A percentile compares a stretch with the other conserved stretches of the same genome.
Conservation (phyloP, 2,329 filamentous ascomycete species). For the Exophiala mesophila region DNA sequence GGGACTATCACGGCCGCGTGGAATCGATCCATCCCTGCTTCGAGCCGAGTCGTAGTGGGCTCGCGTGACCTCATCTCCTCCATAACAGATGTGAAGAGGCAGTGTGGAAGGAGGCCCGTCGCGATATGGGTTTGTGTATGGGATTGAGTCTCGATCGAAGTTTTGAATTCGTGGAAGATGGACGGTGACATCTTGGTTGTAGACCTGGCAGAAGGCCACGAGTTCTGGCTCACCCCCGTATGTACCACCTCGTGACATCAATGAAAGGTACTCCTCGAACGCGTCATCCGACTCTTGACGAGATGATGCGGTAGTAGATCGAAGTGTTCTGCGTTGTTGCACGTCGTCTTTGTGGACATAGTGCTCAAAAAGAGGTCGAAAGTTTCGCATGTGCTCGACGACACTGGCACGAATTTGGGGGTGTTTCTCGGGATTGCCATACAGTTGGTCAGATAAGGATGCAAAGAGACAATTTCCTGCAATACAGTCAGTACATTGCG, state of each 20-base stretch:
- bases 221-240: slow-evolving; percentile 67
- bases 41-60: slow-evolving; percentile 28
- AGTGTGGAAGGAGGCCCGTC: slow-evolving; percentile 5
- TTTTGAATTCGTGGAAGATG: slow-evolving; percentile 25
- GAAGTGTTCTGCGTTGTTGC: slow-evolving; percentile 25
- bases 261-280: slow-evolving; percentile 53
- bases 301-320: slow-evolving; percentile 40
- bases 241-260: slow-evolving; percentile 56
- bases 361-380: slow-evolving; percentile 59
- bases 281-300: slow-evolving; percentile 52
- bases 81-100: slow-evolving; percentile 27
- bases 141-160: slow-evolving; percentile 20
- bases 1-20: slow-evolving; percentile 19
- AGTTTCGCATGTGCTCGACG: slow-evolving; percentile 57
- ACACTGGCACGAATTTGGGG: slow-evolving; percentile 54
- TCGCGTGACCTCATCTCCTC: slow-evolving; percentile 27
- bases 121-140: slow-evolving; percentile 24
- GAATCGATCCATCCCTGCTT: slow-evolving; percentile 23
- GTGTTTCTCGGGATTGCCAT: slow-evolving; percentile 55
- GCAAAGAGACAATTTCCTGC: slow-evolving; percentile 67
- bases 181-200: slow-evolving; percentile 52
- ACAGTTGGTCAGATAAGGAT: slow-evolving; percentile 63
- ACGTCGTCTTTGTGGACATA: slow-evolving; percentile 56
- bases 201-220: slow-evolving; percentile 59
- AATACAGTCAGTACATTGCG: slow-evolving; percentile 11